Evolutionary conservation across 2,329 filamentous ascomycete species (phyloP).

Genomic region (Aureobasidium melanogenum): DNA sequence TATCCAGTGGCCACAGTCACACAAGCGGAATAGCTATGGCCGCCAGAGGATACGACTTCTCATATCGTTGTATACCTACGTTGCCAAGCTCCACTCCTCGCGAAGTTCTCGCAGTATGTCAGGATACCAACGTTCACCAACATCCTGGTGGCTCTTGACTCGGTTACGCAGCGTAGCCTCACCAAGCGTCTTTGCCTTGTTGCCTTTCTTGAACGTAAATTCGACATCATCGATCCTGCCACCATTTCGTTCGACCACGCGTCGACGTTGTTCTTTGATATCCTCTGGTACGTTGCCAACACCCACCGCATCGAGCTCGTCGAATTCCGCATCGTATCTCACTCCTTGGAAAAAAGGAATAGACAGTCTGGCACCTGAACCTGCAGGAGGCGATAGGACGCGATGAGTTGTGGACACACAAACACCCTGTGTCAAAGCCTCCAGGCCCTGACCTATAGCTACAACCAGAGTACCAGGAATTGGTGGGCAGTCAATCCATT

Average conservation of each 20-base stretch:
- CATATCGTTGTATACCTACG: neutral
- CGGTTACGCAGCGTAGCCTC: conserved; percentile 77
- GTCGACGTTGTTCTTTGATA: conserved; percentile 53
- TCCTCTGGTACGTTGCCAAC: conserved; percentile 44
- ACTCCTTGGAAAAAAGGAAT: conserved; percentile 89
- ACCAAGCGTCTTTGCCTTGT: conserved; percentile 19
- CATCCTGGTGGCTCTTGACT: conserved; percentile 79
- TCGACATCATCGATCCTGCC: conserved; percentile 65
- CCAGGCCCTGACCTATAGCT: conserved; percentile 77
- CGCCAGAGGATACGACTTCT: too few species aligned
- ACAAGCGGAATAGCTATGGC: too few species aligned
- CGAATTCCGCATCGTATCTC: conserved; percentile 68
- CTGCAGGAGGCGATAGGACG: conserved; percentile 64
- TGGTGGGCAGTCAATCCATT: conserved; percentile 78
- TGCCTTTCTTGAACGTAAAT: conserved; percentile 71
- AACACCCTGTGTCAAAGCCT: conserved; percentile 75
- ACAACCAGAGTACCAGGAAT: conserved; percentile 71
- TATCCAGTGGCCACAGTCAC: too few species aligned
- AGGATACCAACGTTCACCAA: conserved; percentile 64
- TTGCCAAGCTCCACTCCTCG: conserved; percentile 19
- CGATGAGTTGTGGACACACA: conserved; percentile 75
- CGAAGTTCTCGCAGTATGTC: conserved; percentile 35
- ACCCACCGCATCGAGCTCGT: conserved; percentile 51
- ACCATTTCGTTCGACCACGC: conserved; percentile 48
- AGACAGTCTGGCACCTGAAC: conserved; percentile 63